Conservation (phyloP, 768 basidiomycete genomes). For the Clitopilus hobsonii region DNA sequence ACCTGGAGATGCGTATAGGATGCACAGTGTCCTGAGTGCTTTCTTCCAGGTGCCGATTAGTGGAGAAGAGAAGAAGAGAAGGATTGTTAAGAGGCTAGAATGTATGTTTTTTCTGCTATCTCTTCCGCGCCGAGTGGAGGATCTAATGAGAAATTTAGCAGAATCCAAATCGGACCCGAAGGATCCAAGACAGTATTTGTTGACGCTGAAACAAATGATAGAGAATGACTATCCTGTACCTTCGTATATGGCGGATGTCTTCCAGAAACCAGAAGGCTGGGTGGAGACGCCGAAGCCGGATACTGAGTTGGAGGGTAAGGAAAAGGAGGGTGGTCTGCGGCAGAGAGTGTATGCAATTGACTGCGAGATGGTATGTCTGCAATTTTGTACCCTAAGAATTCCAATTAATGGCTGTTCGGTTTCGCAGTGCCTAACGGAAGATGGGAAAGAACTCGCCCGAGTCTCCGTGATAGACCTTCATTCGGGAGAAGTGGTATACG, state of each 20-base stretch:
- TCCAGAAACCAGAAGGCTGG: conserved; percentile 68
- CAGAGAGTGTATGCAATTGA: conserved; percentile 79
- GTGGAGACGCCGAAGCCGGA: conserved; percentile 68
- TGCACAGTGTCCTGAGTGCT: conserved; percentile 81
- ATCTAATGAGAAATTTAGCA: conserved; percentile 28
- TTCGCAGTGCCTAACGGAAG: conserved; percentile 77
- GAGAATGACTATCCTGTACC: conserved; percentile 93
- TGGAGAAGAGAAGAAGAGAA: conserved; percentile 71
- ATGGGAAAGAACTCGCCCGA: conserved; percentile 85
- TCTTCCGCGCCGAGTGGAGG: conserved; percentile 1
- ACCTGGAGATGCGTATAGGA: conserved; percentile 79
- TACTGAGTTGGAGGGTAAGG: conserved; percentile 19
- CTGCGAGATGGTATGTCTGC: conserved; percentile 87
- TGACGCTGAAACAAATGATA: conserved; percentile 82
- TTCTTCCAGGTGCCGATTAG: conserved; percentile 83
- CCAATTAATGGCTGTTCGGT: background rate
- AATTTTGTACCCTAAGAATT: background rate
- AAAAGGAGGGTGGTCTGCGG: conserved; percentile 16
- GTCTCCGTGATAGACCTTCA: conserved; percentile 80
- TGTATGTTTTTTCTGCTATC: conserved; percentile 23
- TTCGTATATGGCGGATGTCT: conserved; percentile 74
- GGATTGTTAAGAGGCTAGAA: conserved; percentile 35
- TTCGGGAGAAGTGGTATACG: conserved; percentile 72
- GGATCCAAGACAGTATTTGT: conserved; percentile 65
- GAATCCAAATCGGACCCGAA: conserved; percentile 51